Conservation (phyloP, 2,329 filamentous ascomycete species). For the Penicillium sp. region DNA sequence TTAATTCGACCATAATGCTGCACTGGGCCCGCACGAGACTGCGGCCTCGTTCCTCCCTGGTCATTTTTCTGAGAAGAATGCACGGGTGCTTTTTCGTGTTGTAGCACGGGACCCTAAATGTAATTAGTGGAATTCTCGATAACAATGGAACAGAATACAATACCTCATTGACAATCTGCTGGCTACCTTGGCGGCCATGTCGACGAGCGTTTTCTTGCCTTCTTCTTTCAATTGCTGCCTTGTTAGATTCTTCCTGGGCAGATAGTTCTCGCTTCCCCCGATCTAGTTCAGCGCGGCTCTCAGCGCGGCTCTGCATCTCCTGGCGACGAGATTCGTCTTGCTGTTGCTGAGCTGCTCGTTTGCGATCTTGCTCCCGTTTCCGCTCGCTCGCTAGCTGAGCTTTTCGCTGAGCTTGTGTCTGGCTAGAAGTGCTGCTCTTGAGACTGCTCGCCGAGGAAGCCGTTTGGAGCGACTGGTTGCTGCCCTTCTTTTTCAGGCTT, state of each 20-base stretch:
- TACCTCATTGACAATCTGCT: slow-evolving; percentile 46
- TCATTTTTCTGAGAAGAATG: slow-evolving; percentile 50
- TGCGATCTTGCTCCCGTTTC: slow-evolving; percentile 80
- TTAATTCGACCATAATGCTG: slow-evolving; percentile 67
- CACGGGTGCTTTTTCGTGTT: slow-evolving; percentile 35
- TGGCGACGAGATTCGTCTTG: slow-evolving; percentile 67
- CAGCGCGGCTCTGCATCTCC: slow-evolving; percentile 61
- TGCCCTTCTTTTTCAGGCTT: slow-evolving; percentile 65
- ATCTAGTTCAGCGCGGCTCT: slow-evolving; percentile 63
- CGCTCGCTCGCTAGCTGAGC: slow-evolving; percentile 76
- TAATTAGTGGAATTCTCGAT: slow-evolving; percentile 5
- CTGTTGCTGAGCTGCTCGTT: slow-evolving; percentile 62
- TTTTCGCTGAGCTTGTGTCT: slow-evolving; percentile 68
- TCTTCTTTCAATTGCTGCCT: slow-evolving; percentile 61
- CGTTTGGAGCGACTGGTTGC: slow-evolving; percentile 66
- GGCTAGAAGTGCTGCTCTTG: slow-evolving; percentile 65
- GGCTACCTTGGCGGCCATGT: slow-evolving; percentile 50
- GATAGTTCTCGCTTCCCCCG: slow-evolving; percentile 51
- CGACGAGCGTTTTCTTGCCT: slow-evolving; percentile 52
- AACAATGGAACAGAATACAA: slow-evolving; percentile 11
- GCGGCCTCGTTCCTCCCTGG: slow-evolving; percentile 54
- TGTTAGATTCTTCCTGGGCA: slow-evolving; percentile 65
- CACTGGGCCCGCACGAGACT: slow-evolving; percentile 49
- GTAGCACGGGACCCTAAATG: slow-evolving; percentile 28
- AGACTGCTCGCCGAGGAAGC: slow-evolving; percentile 60